Base-by-base conservation (phyloP, 2,329 filamentous ascomycete species). In the Zymoseptoria passerinii region DNA sequence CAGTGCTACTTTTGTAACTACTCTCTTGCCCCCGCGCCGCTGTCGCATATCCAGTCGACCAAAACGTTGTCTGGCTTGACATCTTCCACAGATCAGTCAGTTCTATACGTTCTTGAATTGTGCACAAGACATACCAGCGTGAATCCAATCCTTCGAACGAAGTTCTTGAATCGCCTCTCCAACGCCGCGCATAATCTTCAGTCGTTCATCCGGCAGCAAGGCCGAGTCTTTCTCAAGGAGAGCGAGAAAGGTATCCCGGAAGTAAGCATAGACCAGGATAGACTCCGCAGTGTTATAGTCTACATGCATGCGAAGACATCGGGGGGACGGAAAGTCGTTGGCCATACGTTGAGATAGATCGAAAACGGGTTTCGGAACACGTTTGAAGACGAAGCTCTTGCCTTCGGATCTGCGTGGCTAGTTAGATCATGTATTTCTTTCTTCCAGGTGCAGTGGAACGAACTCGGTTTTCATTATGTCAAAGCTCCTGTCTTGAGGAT, bases 51-150 rank as follows among this genome's bases (percentile, higher is more conserved):
- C 68, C 68, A 75, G 59, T 75, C 68, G 19, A 75, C 57, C 8
- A 75, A 62, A 53, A 75, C 70, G 57, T 75, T 74, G 54, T 75
- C 70, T 20, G 71, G 72, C 61, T 75, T 75, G n/a, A 75, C 63
- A 67, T 76, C 74, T 75, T 57, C 55, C 29, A 60, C 55, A 68
- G 63, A 23, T 65, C 60, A 58, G 54, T 59, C 57, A 57, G 28
- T 16, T 62, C 29, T 61, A 52, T 59, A 13, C 16, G 23, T 20
- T n/a, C 8, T 16, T 50, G 8, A 23, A 1, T 23, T 27, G 29
- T 13, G 61, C 23, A 4, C 23, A 23, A 23, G 23, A 58, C 29
- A 53, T 72, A 74, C 72, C 70, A 40, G 70, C 64, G 57, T 74
- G 70, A 19, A 73, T 64, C 72, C 69, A 75, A 62, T 68, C 62